phyloP scores from a whole-genome alignment of 805 yeast species.

The Nakazawaea pomicola region DNA sequence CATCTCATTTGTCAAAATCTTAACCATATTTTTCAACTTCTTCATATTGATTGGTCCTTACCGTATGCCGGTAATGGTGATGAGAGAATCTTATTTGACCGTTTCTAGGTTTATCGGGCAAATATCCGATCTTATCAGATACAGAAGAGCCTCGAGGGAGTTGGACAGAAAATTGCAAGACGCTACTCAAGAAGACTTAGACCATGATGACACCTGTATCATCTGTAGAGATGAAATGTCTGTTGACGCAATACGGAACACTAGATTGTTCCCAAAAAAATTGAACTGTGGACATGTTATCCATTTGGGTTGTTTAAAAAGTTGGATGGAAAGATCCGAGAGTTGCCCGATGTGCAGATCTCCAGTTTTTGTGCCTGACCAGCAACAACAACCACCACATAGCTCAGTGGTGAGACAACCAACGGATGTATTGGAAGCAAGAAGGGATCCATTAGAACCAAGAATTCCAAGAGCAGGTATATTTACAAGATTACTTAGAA shows the following conservation, averaged over 20 bases:
- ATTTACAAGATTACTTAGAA: not conserved
- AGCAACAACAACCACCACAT: not conserved
- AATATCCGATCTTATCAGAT: conserved; percentile 31
- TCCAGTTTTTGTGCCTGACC: conserved; percentile 41
- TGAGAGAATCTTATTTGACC: conserved; percentile 25
- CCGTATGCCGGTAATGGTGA: conserved; percentile 26
- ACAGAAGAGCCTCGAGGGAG: conserved; percentile 45
- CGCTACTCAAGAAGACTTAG: conserved; percentile 60
- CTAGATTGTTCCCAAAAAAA: conserved; percentile 62
- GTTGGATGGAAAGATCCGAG: conserved; percentile 90
- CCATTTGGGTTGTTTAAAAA: conserved; percentile 84
- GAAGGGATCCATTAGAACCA: no score
- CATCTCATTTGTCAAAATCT: conserved; percentile 43
- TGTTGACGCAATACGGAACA: conserved; percentile 31
- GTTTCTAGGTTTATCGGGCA: conserved; percentile 26
- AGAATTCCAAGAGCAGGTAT: not conserved
- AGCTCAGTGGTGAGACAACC: no score
- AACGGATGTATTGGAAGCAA: no score
- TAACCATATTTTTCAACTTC: conserved; percentile 40
- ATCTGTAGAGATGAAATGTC: conserved; percentile 91
- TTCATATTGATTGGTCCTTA: conserved; percentile 36
- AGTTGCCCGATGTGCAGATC: conserved; percentile 91
- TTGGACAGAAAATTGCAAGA: conserved; percentile 58
- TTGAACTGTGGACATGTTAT: conserved; percentile 82
- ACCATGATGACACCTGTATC: conserved; percentile 67